phyloP scores from a whole-genome alignment of 2,329 filamentous ascomycete species.

The Cryphonectria parasitica region DNA sequence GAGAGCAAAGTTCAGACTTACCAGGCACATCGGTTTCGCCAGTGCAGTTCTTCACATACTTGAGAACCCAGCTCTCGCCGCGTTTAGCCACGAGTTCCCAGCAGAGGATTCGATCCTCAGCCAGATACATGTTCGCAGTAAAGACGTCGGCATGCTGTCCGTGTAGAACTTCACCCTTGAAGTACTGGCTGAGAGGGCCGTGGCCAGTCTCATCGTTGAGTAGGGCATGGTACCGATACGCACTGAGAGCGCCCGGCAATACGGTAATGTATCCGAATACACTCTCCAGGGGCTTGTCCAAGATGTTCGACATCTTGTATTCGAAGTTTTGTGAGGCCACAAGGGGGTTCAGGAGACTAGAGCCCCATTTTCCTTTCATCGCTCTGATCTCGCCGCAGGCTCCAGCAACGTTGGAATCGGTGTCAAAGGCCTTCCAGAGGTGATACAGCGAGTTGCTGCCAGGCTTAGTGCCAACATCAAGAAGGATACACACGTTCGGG shows the following conservation, averaged over 20 bases:
- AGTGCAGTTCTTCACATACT: slow-evolving; percentile 95
- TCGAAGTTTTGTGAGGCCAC: slow-evolving; percentile 99
- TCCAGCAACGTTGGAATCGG: slow-evolving; percentile 94
- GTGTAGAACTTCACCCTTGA: slow-evolving; percentile 97
- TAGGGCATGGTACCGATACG: slow-evolving; percentile 92
- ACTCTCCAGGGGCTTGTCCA: slow-evolving; percentile 95
- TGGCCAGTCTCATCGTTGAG: slow-evolving; percentile 97
- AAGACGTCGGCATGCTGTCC: slow-evolving; percentile 97
- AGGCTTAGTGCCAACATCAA: slow-evolving; percentile 94
- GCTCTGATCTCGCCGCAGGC: slow-evolving; percentile 98
- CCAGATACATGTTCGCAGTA: slow-evolving; percentile 94
- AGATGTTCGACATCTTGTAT: slow-evolving; percentile 99
- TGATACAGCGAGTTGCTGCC: slow-evolving; percentile 92
- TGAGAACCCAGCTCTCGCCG: slow-evolving; percentile 93
- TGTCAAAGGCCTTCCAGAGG: slow-evolving; percentile 98
- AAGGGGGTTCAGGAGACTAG: slow-evolving; percentile 86
- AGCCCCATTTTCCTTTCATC: slow-evolving; percentile 84
- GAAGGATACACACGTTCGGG: slow-evolving; percentile 93
- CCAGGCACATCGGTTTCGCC: slow-evolving; percentile 98
- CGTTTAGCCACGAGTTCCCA: slow-evolving; percentile 97
- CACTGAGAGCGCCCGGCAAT: slow-evolving; percentile 89
- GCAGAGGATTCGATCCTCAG: slow-evolving; percentile 87
- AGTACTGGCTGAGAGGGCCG: slow-evolving; percentile 95
- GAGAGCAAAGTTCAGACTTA: slow-evolving; percentile 39
- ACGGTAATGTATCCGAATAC: slow-evolving; percentile 99